Evolutionary conservation across 768 basidiomycete genomes (phyloP), one percentile per base, ranked within the genome.

Genomic region (Suillus placidus): DNA sequence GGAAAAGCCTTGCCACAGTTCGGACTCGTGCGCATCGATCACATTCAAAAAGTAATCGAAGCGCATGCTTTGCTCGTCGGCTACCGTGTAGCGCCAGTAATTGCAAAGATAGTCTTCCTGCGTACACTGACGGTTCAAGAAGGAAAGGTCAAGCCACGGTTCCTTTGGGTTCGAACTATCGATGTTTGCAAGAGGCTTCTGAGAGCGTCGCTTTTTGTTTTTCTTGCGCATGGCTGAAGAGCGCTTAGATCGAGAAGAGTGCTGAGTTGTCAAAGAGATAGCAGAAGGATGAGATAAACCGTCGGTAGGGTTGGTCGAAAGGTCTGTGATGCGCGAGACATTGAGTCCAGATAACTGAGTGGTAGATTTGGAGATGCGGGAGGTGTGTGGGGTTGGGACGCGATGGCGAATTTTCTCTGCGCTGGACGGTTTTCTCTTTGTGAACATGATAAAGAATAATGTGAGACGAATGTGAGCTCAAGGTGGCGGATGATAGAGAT

Each of bases 91-190:
- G 23, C 57, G 38, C 57, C 57, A 58, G 16, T 58, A 58, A 18
- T 40, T 58, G 37, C 57, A 58, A 18, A 58, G 6, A 18, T 40
- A 58, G 23, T 58, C 57, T 40, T 26, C 5, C 10, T 40, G 38
- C 23, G 57, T 40, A 4, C 26, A 18, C 3, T 10, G 1, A 18
- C 38, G 57, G 18, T 18, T 16, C 14, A 58, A 40, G 38, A 58
- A 58, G 16, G 57, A 40, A 18, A 58, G 57, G 57, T 58, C 57
- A 12, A 58, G 57, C 57, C 57, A 58, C n/a, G 13, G 56, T 23
- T 54, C 52, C 18, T 4, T 32, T 32, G 10, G 18, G 6, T 34
- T 18, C 10, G 32, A 54, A 10, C 5, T 20, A 18, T 18, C 10
- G 32, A 34, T 2, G 30, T 34, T 52, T 30, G 51, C 52, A 54